Evolutionary conservation across 805 yeast species (phyloP).

Genomic region (Candida manassasensis): DNA sequence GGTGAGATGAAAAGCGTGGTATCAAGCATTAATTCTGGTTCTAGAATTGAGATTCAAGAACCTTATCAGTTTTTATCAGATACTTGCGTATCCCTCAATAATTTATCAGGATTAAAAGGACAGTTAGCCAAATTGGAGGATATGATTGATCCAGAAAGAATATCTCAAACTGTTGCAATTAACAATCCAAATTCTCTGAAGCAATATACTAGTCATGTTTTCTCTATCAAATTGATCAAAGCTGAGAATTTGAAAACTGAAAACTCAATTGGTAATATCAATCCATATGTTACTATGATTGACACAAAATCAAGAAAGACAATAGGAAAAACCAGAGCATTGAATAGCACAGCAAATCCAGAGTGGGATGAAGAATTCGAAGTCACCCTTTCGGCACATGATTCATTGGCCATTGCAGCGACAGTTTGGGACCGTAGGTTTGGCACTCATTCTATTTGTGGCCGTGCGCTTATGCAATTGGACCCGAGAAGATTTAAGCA

Average conservation of each 20-base stretch:
- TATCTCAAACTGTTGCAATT: constrained; percentile 38
- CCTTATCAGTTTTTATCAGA: constrained; percentile 56
- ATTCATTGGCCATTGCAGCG: constrained; percentile 46
- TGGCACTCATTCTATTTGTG: constrained; percentile 59
- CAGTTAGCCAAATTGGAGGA: constrained; percentile 52
- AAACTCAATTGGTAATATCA: constrained; percentile 38
- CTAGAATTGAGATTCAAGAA: constrained; percentile 29
- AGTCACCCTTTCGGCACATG: constrained; percentile 33
- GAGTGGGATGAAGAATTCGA: constrained; percentile 89
- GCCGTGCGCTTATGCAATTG: constrained; percentile 54
- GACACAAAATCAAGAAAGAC: constrained; percentile 52
- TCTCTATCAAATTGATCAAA: constrained; percentile 55
- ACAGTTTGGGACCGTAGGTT: constrained; percentile 68
- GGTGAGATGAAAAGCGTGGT: constrained; percentile 53
- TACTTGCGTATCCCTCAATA: constrained; percentile 75
- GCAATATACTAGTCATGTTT: constrained; percentile 45
- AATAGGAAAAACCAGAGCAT: constrained; percentile 65
- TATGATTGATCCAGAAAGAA: constrained; percentile 52
- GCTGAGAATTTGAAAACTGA: constrained; percentile 58
- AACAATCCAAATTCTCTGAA: constrained; percentile 28
- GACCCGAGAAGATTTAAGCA: constrained; percentile 61
- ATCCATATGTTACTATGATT: constrained; percentile 58
- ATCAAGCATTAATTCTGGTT: constrained; percentile 30
- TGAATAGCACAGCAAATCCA: constrained; percentile 61
- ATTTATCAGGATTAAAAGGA: constrained; percentile 49